A percentile compares a stretch with the other conserved stretches of the same genome.
These are phyloP conservation scores for Volvox reticuliferus DNA, from an alignment of 139 green algal genomes.

Conservation along the genomic window DNA sequence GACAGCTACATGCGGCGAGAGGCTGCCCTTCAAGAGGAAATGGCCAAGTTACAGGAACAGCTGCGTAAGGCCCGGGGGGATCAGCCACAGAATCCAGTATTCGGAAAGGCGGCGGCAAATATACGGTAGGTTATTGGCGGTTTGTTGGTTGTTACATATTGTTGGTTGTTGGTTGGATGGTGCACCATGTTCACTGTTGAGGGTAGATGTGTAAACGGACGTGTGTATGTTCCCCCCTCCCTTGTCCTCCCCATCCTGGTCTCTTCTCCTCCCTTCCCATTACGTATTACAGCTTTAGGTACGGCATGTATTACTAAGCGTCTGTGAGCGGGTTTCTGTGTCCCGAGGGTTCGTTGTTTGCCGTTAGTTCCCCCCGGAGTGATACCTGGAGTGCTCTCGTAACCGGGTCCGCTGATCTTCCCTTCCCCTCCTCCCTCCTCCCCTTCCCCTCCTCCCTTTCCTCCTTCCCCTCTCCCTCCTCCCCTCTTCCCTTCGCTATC, in stretches of 20 bases:
- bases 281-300: too few relatives aligned
- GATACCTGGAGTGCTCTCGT: background rate
- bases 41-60: conserved; percentile 37
- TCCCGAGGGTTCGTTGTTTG: too few relatives aligned
- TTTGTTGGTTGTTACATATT: too few relatives aligned
- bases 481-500: background rate
- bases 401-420: background rate
- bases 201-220: too few relatives aligned
- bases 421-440: background rate
- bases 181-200: too few relatives aligned
- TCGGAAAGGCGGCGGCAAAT: conserved; percentile 51
- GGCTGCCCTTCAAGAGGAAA: conserved; percentile 20
- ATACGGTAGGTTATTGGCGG: conserved; percentile 28
- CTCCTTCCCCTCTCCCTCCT: background rate
- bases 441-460: background rate
- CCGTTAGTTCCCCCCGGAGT: too few relatives aligned
- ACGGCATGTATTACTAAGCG: too few relatives aligned
- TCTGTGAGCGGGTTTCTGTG: too few relatives aligned
- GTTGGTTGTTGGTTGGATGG: too few relatives aligned
- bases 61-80: conserved; percentile 27
- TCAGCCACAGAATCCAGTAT: background rate
- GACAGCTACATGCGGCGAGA: conserved; percentile 57
- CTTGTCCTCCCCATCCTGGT: background rate
- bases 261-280: background rate
- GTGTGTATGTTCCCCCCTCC: background rate